Conservation (phyloP, 805 yeast genomes). For the Maudiozyma barnettii region DNA sequence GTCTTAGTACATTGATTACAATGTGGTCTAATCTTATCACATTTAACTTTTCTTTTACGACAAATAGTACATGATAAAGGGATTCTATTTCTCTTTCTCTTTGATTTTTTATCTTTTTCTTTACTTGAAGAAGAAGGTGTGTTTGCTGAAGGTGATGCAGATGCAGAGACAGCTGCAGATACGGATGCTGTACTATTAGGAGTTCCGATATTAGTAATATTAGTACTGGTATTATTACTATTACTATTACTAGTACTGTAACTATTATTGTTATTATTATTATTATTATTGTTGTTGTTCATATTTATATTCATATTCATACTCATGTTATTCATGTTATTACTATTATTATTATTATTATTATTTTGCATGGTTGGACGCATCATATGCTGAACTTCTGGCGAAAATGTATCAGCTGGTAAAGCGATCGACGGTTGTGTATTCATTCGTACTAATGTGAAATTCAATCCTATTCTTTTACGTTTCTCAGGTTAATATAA, state of each 20-base stretch:
- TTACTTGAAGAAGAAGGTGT: not conserved
- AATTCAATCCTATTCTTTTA: no score
- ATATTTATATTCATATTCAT: not conserved
- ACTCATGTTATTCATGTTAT: not conserved
- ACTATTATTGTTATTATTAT: not conserved
- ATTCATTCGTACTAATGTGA: not conserved
- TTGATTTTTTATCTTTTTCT: conserved; percentile 11
- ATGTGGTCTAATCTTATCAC: conserved; percentile 44
- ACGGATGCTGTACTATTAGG: not conserved
- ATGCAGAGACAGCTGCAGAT: not conserved
- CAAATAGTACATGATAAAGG: conserved; percentile 41
- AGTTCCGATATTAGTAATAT: not conserved
- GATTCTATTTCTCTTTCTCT: conserved; percentile 38
- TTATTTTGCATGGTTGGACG: not conserved
- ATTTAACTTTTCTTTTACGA: conserved; percentile 41
- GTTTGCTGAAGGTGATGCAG: not conserved
- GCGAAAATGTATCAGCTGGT: not conserved
- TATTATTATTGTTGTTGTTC: not conserved
- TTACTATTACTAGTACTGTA: not conserved
- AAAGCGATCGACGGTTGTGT: not conserved
- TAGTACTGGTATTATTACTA: not conserved
- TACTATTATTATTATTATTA: not conserved
- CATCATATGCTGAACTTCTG: not conserved
- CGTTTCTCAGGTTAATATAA: no score
- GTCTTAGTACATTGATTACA: conserved; percentile 49